Evolutionary conservation across 352 stramenopile species (phyloP).

Genomic region (Saprolegnia diclina): DNA sequence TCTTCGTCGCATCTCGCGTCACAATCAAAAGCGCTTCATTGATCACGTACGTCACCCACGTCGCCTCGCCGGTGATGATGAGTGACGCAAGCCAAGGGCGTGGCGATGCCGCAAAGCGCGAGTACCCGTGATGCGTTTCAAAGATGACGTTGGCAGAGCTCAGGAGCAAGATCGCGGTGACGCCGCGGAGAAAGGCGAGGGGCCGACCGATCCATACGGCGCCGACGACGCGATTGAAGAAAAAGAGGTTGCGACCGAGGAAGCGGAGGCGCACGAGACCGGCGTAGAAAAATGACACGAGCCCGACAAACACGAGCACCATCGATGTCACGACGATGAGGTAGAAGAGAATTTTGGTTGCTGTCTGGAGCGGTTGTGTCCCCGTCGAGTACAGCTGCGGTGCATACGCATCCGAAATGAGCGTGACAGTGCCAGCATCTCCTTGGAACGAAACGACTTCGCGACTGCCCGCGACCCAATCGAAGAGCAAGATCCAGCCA

Average conservation of each 20-base stretch:
- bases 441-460: slow-evolving; percentile 23
- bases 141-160: neutral
- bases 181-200: neutral
- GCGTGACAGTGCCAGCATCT: neutral
- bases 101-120: neutral
- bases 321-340: neutral
- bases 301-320: neutral
- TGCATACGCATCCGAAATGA: neutral
- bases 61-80: slow-evolving; percentile 6
- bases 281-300: neutral
- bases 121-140: neutral
- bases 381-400: neutral
- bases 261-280: neutral
- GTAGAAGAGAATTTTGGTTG: neutral
- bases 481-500: slow-evolving; percentile 8
- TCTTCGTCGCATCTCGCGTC: neutral
- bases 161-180: slow-evolving; percentile 7
- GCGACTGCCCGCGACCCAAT: slow-evolving; percentile 4
- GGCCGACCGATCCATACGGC: slow-evolving; percentile 11
- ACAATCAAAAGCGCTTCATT: slow-evolving; percentile 4
- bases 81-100: neutral
- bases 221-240: slow-evolving; percentile 18
- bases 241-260: neutral
- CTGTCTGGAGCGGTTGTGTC: neutral
- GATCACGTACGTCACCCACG: neutral